These are phyloP conservation scores for Rhynchosporium secalis DNA, from an alignment of 2,329 filamentous ascomycete genomes.

Conservation along the genomic window DNA sequence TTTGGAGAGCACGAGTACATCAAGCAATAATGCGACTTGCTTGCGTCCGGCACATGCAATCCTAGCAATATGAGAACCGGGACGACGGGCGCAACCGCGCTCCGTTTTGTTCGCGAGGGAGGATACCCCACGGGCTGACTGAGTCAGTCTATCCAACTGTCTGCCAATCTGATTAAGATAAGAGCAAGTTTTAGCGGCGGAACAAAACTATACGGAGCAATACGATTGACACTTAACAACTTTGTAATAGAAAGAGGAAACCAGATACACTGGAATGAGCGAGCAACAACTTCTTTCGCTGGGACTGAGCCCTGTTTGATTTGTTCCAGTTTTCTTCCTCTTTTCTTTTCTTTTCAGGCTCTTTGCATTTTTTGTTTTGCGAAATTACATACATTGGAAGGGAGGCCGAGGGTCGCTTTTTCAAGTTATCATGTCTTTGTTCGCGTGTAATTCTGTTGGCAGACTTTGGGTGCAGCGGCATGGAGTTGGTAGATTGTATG, in stretches of 20 bases:
- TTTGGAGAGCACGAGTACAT: conserved; percentile 19
- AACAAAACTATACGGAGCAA: not conserved
- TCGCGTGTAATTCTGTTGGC: not conserved
- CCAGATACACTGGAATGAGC: not conserved
- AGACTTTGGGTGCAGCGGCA: not conserved
- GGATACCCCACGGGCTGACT: not conserved
- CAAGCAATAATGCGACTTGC: conserved; percentile 16
- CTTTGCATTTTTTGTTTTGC: not conserved
- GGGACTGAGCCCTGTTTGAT: not conserved
- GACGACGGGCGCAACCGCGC: not conserved
- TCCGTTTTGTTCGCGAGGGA: conserved; percentile 3
- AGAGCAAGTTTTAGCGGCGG: conserved; percentile 10
- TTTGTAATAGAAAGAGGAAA: conserved; percentile 9
- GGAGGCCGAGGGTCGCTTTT: not conserved
- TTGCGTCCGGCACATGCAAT: not conserved
- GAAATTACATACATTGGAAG: not conserved
- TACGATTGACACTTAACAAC: conserved; percentile 1
- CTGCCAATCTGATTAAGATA: conserved; percentile 4
- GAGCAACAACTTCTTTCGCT: not conserved
- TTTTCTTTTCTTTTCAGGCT: not conserved
- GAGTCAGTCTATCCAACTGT: not conserved
- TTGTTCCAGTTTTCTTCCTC: not conserved
- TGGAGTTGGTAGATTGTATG: conserved; percentile 14
- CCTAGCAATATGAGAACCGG: not conserved
- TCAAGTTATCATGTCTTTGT: not conserved